A percentile compares a stretch with the other conserved stretches of the same genome.
These are phyloP conservation scores for Phaeosphaeriaceae sp. DNA, from an alignment of 2,329 filamentous ascomycete genomes.

Conservation along the genomic window DNA sequence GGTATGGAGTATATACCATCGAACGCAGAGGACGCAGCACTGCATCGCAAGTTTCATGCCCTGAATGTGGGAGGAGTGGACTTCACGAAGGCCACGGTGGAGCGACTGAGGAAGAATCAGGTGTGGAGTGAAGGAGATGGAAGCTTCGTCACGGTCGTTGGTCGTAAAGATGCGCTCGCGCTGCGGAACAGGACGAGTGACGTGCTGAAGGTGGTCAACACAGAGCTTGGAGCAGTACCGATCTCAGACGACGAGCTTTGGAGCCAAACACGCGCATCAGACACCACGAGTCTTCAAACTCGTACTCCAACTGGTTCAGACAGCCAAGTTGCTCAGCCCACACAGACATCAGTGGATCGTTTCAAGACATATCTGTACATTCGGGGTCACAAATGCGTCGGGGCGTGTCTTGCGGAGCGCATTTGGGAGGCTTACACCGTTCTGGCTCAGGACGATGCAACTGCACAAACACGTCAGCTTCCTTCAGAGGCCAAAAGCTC, in stretches of 20 bases:
- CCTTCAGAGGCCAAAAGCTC: slow-evolving; percentile 31
- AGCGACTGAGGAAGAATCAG: slow-evolving; percentile 60
- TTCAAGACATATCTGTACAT: slow-evolving; percentile 71
- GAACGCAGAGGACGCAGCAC: slow-evolving; percentile 65
- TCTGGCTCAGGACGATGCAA: slow-evolving; percentile 36
- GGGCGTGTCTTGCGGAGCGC: slow-evolving; percentile 67
- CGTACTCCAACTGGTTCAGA: not conserved
- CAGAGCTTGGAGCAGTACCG: slow-evolving; percentile 67
- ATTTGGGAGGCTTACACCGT: slow-evolving; percentile 66
- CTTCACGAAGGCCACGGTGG: slow-evolving; percentile 65
- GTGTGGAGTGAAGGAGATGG: slow-evolving; percentile 55
- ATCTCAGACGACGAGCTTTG: slow-evolving; percentile 67
- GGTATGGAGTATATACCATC: slow-evolving; percentile 74
- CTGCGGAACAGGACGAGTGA: slow-evolving; percentile 63
- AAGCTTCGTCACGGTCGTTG: slow-evolving; percentile 66
- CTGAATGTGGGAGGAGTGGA: slow-evolving; percentile 69
- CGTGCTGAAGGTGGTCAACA: slow-evolving; percentile 67
- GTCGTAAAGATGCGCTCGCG: slow-evolving; percentile 60
- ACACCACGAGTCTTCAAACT: slow-evolving; percentile 1
- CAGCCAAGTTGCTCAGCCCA: slow-evolving; percentile 19
- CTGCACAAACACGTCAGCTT: slow-evolving; percentile 23
- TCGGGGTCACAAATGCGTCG: slow-evolving; percentile 67
- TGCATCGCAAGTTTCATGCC: slow-evolving; percentile 71
- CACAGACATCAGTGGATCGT: slow-evolving; percentile 50
- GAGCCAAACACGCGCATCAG: slow-evolving; percentile 52